Evolutionary conservation across 2,329 filamentous ascomycete genomes (phyloP), one percentile per base, ranked within the genome.

Genomic region (Diplodia scrobiculata): DNA sequence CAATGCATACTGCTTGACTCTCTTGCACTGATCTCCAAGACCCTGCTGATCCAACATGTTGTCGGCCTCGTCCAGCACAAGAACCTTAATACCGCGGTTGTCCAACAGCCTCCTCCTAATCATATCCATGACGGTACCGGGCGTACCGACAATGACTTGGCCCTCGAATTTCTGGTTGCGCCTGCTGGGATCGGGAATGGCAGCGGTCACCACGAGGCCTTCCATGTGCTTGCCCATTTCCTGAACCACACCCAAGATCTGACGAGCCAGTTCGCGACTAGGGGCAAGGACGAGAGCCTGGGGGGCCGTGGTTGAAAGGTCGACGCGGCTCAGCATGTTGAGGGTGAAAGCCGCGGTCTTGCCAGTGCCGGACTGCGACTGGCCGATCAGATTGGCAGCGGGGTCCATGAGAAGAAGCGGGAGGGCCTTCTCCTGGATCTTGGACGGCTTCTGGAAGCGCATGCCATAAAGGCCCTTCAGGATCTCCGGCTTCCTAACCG

Each of bases 21-120:
- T 88, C 72, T 92, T 86, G 78, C 94, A 98, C 80, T 99, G 95
- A 67, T 98, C 95, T 63, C 95, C 95, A 65, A 99, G 84, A 62
- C 95, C 94, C 79, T 97, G 92, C 79, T 94, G 90, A 75, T 98
- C 95, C 68, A 99, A 82, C 95, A 99, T 99, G 81, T 97, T 98
- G 81, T 99, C 95, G 66, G 95, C 95, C 81, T 99, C 95, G 74
- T 99, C 95, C 63, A 99, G 84, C 66, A 97, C 94, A 68, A 99
- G 84, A 9, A 96, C 86, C 77, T 88, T 91, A 71, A 99, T 83
- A 67, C 87, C 80, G 19, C 84, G 86, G 0, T 87, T 79, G 71
- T 96, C 87, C 69, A 99, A 84, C 73, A 91, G 85, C 70, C 87
- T 85, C 72, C 89, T 87, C 73, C 89, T 89, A 73, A 97, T 89